A percentile compares a stretch with the other conserved stretches of the same genome.
These are phyloP conservation scores for Rubus idaeus DNA, from an alignment of 306 rosid genomes.

Conservation along the genomic window DNA sequence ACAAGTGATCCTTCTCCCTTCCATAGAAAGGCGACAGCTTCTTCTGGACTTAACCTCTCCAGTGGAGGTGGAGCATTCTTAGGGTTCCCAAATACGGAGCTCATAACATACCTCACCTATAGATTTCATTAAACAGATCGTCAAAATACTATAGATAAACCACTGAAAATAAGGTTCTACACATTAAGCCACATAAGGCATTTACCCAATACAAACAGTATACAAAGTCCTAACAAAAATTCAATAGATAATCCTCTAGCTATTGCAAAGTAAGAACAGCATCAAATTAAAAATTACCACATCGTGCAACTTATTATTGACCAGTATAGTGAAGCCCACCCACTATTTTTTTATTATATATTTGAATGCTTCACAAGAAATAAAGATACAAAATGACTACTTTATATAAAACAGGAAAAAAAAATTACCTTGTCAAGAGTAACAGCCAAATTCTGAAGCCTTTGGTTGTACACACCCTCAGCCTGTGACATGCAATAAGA, in stretches of 20 bases:
- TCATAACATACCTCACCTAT: slow-evolving; percentile 96
- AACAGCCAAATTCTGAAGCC: slow-evolving; percentile 98
- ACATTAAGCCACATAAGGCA: neutral
- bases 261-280: too few relatives aligned
- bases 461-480: slow-evolving; percentile 97
- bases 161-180: neutral
- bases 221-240: neutral
- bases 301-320: neutral
- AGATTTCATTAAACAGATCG: slow-evolving; percentile 19
- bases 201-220: neutral
- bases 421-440: slow-evolving; percentile 92
- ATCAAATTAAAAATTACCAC: neutral
- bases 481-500: slow-evolving; percentile 59
- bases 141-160: slow-evolving; percentile 20
- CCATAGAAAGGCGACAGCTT: slow-evolving; percentile 71
- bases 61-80: slow-evolving; percentile 94
- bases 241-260: neutral
- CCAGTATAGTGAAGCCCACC: neutral
- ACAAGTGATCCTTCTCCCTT: slow-evolving; percentile 94
- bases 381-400: neutral
- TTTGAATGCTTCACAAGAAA: neutral
- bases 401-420: neutral
- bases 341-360: neutral
- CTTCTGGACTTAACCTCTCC: slow-evolving; percentile 86
- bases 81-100: slow-evolving; percentile 87